Evolutionary conservation across 2,329 filamentous ascomycete species (phyloP), one percentile per base, ranked within the genome.

Genomic region (Metarhizium guizhouense): DNA sequence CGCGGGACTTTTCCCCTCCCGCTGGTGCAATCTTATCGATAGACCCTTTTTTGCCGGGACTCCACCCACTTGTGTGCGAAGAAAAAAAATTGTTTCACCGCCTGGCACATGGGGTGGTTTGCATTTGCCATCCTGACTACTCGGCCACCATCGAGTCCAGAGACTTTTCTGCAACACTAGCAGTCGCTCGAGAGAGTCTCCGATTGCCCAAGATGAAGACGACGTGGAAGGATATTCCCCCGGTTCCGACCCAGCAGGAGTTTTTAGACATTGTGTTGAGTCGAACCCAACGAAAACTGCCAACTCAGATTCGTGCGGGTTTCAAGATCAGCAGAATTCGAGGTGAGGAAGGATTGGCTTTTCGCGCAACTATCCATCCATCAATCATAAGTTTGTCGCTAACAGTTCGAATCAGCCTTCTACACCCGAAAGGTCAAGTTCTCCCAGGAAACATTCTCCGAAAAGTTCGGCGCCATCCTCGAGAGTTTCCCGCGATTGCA

Each of bases 351-450:
- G 55, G 54, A 14, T 47, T 25, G 25, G 25, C 25, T 25, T 47
- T 7, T 49, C 29, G 42, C 36, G 34, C 34, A 20, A 53, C 45
- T 47, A 5, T 16, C 13, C 20, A 36, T 18, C 32, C 3, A 11
- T n/a, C 16, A 16, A 29, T 14, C 3, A 32, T 16, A 8, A n/a
- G 14, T 43, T 18, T 34, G n/a, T 38, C 34, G 34, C 47, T 49
- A 20, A 52, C 47, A 5, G 16, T 55, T 57, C 68, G 52, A 63
- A 56, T n/a, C 30, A 86, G 87, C 84, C 52, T 97, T 97, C 76
- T 97, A 97, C 74, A 96, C 93, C 49, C 81, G 94, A 71, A 97
- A 97, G 76, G 92, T 96, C 80, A 97, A 97, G 75, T 99, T 91
- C 75, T 96, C 94, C 6, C 87, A 93, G 68, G 94, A 99, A 76